Evolutionary conservation across 768 basidiomycete species (phyloP), one percentile per base, ranked within the genome.

Genomic region (Tricholoma hemisulphureum): DNA sequence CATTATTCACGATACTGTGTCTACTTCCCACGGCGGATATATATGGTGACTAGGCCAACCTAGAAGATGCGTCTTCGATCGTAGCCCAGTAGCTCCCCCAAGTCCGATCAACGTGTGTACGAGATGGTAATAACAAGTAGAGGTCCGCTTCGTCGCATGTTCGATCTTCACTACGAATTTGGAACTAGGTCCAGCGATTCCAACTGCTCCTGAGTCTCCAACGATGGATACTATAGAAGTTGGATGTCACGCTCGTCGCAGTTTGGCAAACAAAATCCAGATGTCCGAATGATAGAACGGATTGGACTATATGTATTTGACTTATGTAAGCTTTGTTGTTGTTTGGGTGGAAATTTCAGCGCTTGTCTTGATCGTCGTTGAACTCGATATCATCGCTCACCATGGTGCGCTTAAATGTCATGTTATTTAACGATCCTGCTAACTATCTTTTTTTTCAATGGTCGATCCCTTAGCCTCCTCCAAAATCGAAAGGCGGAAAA

Each of bases 401-500:
- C 81, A 87, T 88, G 85, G 86, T 86, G 55, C 66, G 74, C 52
- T 37, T 29, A 18, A 29, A 34, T 34, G 32, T 10, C 9, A 34
- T n/a, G 16, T 29, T 14, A 8, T n/a, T 2, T 49, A 29, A 28
- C 9, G 8, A 29, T 29, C 9, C 3, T 21, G 28, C 9, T 55
- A 52, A 57, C 57, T 34, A 41, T n/a, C 39, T 35, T 24, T 39
- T 62, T 63, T 32, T 65, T n/a, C n/a, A n/a, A n/a, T n/a, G n/a
- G n/a, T n/a, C n/a, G n/a, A 64, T 61, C 24, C 51, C 37, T n/a
- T 69, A 93, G 92, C 89, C 91, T 80, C 92, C 94, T 63, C 94
- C 95, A 59, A 97, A 97, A 80, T 93, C 94, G 45, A 95, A 96
- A 80, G 94, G 94, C 71, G 95, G 95, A 73, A 95, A 95, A 82